These are phyloP conservation scores for Mortierella sp. DNA, from an alignment of 371 early-diverging fungal genomes.

Conservation along the genomic window DNA sequence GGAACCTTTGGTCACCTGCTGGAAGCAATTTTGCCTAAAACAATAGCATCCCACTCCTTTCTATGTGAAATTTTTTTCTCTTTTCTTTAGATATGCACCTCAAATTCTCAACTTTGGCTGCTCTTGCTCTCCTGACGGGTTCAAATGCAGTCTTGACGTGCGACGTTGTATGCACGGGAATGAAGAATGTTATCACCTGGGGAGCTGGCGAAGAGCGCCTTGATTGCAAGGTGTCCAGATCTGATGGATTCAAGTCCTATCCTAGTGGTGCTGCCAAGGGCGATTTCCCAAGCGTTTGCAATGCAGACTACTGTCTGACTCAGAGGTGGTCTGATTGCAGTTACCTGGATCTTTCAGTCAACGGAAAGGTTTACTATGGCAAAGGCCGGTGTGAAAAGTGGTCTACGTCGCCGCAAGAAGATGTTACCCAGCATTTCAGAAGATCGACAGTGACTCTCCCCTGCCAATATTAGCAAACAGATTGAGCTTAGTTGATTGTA, in stretches of 20 bases:
- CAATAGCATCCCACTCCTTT: constrained; percentile 1
- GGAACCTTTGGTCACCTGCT: neutral
- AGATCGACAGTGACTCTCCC: too few relatives aligned
- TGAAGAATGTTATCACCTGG: neutral
- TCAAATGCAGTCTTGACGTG: neutral
- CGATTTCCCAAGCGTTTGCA: constrained; percentile 8
- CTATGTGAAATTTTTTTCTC: neutral
- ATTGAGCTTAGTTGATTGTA: too few relatives aligned
- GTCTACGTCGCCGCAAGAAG: neutral
- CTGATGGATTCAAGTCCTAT: constrained; percentile 3
- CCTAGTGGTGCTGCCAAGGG: neutral
- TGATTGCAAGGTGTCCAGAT: constrained; percentile 1
- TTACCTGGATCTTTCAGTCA: constrained; percentile 6
- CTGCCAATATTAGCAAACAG: too few relatives aligned
- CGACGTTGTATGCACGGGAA: neutral
- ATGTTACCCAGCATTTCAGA: too few relatives aligned
- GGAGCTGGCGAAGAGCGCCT: neutral
- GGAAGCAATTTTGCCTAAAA: constrained; percentile 3
- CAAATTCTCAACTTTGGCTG: constrained; percentile 1
- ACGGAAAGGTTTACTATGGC: constrained; percentile 7
- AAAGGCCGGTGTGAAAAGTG: neutral
- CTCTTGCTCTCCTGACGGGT: constrained; percentile 6
- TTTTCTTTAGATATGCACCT: constrained; percentile 1
- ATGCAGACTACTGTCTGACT: constrained; percentile 3
- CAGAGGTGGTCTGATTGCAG: constrained; percentile 3